Evolutionary conservation across 805 yeast genomes (phyloP).

Genomic region (Candida tibetensis): DNA sequence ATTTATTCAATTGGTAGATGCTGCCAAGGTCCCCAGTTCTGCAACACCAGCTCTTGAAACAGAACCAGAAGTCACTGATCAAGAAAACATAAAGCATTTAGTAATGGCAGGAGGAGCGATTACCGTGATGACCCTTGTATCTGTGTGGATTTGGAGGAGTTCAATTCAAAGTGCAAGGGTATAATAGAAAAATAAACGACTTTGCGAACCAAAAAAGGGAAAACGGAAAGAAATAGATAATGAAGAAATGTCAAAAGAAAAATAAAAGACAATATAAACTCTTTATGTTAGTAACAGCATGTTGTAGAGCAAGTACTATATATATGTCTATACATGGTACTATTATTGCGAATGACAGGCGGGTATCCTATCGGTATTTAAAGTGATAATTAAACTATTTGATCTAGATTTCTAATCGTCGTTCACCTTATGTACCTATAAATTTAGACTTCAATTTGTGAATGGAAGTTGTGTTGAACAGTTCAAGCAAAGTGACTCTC

Average conservation of each 20-base stretch:
- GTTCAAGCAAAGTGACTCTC: too few relatives aligned
- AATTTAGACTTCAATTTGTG: too few relatives aligned
- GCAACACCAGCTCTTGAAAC: constrained; percentile 70
- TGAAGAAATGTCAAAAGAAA: background rate
- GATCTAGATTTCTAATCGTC: too few relatives aligned
- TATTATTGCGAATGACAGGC: too few relatives aligned
- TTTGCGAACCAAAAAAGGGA: background rate
- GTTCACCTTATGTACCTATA: too few relatives aligned
- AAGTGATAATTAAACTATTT: too few relatives aligned
- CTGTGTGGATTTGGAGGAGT: constrained; percentile 65
- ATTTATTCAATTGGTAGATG: constrained; percentile 83
- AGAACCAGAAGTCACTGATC: constrained; percentile 56
- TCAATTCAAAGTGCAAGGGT: constrained; percentile 28
- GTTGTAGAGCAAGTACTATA: too few relatives aligned
- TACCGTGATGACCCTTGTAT: constrained; percentile 59
- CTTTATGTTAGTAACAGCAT: too few relatives aligned
- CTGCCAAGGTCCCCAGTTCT: constrained; percentile 72
- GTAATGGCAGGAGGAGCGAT: constrained; percentile 68
- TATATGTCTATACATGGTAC: too few relatives aligned
- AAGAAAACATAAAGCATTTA: constrained; percentile 50
- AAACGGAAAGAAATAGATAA: background rate
- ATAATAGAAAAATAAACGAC: constrained; percentile 4
- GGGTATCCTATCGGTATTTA: too few relatives aligned
- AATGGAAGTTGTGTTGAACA: too few relatives aligned
- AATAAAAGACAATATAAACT: background rate